Conservation (phyloP, 805 yeast species). For the Metschnikowia corniflorae region DNA sequence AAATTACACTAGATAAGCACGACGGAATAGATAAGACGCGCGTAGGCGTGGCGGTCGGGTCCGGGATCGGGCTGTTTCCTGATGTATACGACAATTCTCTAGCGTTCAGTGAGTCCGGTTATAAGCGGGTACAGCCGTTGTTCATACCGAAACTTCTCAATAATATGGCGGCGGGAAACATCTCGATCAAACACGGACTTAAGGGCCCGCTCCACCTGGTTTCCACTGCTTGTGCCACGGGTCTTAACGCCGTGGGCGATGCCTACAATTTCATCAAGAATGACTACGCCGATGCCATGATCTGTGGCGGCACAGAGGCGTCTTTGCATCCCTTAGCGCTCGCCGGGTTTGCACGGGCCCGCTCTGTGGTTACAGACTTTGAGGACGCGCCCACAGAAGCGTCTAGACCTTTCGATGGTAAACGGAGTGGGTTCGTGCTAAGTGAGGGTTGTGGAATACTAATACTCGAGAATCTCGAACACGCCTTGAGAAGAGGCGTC, state of each 20-base stretch:
- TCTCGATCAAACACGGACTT: constrained; percentile 72
- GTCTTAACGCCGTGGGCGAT: constrained; percentile 90
- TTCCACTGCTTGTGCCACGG: constrained; percentile 97
- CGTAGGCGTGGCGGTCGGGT: constrained; percentile 83
- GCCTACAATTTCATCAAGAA: constrained; percentile 76
- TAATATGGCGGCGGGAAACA: constrained; percentile 93
- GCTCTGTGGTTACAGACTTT: constrained; percentile 64
- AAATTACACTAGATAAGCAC: too few species aligned
- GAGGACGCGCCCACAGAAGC: constrained; percentile 62
- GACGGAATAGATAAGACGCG: not conserved
- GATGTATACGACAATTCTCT: constrained; percentile 66
- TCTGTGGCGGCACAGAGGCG: constrained; percentile 94
- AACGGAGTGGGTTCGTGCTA: constrained; percentile 82
- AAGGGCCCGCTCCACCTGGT: constrained; percentile 86
- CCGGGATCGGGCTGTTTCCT: constrained; percentile 86
- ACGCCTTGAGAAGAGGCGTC: constrained; percentile 60
- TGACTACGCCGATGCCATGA: constrained; percentile 80
- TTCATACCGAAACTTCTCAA: constrained; percentile 79
- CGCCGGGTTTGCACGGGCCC: constrained; percentile 89
- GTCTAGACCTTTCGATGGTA: constrained; percentile 82
- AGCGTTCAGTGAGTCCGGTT: constrained; percentile 43
- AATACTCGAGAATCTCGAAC: constrained; percentile 71
- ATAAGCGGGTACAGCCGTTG: constrained; percentile 74
- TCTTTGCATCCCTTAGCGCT: constrained; percentile 81
- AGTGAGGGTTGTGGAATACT: constrained; percentile 91